phyloP scores from a whole-genome alignment of 192 early-diverging fungal genomes.

The Cetraspora pellucida region DNA sequence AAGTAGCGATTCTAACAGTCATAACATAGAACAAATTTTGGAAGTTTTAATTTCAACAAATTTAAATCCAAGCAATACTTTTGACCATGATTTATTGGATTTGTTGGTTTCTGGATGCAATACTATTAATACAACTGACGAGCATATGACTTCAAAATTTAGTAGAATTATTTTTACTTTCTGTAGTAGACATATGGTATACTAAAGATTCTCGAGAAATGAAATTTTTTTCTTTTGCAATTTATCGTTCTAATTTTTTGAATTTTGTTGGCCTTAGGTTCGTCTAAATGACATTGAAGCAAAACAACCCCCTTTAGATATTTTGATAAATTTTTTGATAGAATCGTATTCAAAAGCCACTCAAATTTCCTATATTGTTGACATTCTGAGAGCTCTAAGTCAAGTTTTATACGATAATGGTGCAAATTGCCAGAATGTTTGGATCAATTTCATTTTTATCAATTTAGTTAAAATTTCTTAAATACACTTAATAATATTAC shows the following conservation, averaged over 20 bases:
- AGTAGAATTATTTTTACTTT: constrained; percentile 33
- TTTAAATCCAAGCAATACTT: constrained; percentile 2
- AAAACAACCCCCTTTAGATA: constrained; percentile 19
- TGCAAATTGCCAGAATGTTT: constrained; percentile 44
- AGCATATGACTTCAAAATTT: constrained; percentile 20
- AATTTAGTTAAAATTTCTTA: background rate
- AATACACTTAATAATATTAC: background rate
- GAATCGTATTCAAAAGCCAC: constrained; percentile 13
- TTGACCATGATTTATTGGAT: constrained; percentile 25
- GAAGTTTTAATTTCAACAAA: constrained; percentile 32
- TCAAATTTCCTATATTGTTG: constrained; percentile 32
- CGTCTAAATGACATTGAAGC: background rate
- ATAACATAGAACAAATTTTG: constrained; percentile 1
- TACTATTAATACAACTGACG: constrained; percentile 6
- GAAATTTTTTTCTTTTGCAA: background rate
- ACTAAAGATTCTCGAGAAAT: background rate
- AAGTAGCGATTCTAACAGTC: background rate
- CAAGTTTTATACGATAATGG: constrained; percentile 54
- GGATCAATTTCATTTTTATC: background rate
- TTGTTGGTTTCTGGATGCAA: constrained; percentile 22
- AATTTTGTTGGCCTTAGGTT: background rate
- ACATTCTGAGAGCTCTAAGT: constrained; percentile 57
- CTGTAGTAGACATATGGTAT: constrained; percentile 23
- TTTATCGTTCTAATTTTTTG: background rate
- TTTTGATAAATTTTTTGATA: constrained; percentile 23